Evolutionary conservation across 106 monocot genomes (phyloP).

Genomic region (Acanthochlamys bracteata): DNA sequence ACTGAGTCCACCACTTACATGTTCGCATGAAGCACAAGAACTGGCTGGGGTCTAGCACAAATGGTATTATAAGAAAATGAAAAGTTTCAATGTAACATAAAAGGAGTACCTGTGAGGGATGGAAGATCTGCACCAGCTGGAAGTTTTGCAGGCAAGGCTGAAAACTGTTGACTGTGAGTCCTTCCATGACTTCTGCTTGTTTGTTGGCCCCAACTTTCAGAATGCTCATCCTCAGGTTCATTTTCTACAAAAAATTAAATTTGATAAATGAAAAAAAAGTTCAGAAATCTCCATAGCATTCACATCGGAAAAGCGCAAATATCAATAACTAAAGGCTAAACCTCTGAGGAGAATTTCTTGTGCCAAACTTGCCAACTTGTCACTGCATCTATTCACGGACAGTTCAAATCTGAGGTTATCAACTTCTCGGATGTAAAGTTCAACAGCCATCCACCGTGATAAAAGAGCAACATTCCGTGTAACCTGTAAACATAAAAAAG

Average conservation of each 20-base stretch:
- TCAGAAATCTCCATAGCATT: too few species aligned
- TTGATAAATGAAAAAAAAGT: too few species aligned
- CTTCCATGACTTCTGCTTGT: constrained; percentile 27
- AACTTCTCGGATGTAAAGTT: constrained; percentile 79
- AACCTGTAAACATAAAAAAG: constrained; percentile 39
- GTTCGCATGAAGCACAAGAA: too few species aligned
- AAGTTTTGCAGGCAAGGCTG: constrained; percentile 63
- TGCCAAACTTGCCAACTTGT: constrained; percentile 56
- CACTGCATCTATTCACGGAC: constrained; percentile 75
- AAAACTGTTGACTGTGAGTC: constrained; percentile 28
- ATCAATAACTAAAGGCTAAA: too few species aligned
- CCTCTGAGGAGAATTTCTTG: constrained; percentile 73
- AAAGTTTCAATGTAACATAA: too few species aligned
- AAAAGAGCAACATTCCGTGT: constrained; percentile 80
- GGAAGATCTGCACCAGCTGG: constrained; percentile 77
- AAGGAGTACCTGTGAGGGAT: constrained; percentile 57
- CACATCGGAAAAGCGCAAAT: too few species aligned
- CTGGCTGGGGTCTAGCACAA: too few species aligned
- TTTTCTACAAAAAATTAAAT: constrained; percentile 21
- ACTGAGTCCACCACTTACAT: too few species aligned
- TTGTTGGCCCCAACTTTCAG: constrained; percentile 29
- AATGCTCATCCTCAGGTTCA: constrained; percentile 23
- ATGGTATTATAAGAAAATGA: too few species aligned
- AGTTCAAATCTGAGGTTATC: constrained; percentile 92
- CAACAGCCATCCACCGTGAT: constrained; percentile 94